A percentile compares a stretch with the other conserved stretches of the same genome.
Evolutionary conservation across 345 rosid species (phyloP).

Genomic region (Brassica cretica): DNA sequence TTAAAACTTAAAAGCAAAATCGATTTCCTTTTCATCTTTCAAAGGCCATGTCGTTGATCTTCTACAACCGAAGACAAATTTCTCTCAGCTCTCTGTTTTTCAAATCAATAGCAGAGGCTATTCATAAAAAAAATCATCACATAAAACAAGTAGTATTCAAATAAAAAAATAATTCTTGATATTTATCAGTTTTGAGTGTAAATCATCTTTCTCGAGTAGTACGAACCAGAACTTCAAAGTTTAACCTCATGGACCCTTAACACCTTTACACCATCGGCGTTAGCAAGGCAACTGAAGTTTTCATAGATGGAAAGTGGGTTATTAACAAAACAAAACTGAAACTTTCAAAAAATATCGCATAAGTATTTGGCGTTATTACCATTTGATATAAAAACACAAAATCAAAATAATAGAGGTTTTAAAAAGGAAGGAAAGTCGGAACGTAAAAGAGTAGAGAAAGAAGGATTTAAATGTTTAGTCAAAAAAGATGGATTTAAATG

Average conservation of each 20-base stretch:
- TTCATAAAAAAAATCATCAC: too few species aligned
- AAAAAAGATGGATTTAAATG: conserved; percentile 39
- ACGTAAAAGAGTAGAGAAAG: conserved; percentile 14
- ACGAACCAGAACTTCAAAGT: not conserved
- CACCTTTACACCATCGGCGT: not conserved
- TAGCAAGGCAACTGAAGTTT: not conserved
- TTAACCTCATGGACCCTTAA: not conserved
- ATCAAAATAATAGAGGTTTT: not conserved
- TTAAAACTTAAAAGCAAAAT: too few species aligned
- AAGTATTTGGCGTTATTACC: not conserved
- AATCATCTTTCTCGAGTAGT: not conserved
- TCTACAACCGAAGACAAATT: too few species aligned
- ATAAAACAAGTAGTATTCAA: too few species aligned
- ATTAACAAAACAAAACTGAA: not conserved
- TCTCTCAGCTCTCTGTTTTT: too few species aligned
- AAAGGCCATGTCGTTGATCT: too few species aligned
- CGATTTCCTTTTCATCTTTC: too few species aligned
- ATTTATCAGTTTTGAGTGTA: not conserved
- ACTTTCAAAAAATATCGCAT: not conserved
- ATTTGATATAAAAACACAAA: not conserved
- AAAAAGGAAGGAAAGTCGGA: conserved; percentile 9
- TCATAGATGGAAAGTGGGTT: not conserved
- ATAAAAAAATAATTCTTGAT: too few species aligned
- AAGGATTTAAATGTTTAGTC: conserved; percentile 38
- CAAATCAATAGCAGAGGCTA: too few species aligned